Conservation (phyloP, 257 asterid genomes). For the Penstemon davidsonii region DNA sequence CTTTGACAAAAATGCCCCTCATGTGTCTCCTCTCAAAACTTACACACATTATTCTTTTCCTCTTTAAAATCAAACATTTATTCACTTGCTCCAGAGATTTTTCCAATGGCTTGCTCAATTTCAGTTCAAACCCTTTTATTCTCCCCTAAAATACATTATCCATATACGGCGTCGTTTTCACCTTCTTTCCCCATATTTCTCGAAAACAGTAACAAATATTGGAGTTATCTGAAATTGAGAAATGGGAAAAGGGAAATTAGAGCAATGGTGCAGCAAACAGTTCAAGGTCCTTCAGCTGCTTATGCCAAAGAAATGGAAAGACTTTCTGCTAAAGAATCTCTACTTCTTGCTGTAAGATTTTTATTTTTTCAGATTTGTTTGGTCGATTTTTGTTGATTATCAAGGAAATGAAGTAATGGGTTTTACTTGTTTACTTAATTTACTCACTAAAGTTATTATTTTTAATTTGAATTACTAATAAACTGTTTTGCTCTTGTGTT, state of each 20-base stretch:
- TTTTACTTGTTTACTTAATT: constrained; percentile 10
- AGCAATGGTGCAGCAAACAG: constrained; percentile 64
- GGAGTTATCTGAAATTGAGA: constrained; percentile 2
- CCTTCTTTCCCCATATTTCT: constrained; percentile 17
- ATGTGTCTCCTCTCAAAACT: background rate
- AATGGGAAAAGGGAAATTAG: constrained; percentile 17
- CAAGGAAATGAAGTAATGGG: constrained; percentile 14
- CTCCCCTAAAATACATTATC: constrained; percentile 1
- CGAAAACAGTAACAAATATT: constrained; percentile 9
- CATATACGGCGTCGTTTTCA: constrained; percentile 24
- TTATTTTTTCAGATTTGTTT: background rate
- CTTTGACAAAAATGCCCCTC: constrained; percentile 19
- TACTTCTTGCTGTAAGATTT: constrained; percentile 65
- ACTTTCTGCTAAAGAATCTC: constrained; percentile 75
- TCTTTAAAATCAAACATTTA: background rate
- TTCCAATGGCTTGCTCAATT: constrained; percentile 39
- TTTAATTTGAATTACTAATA: no score
- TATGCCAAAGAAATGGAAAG: constrained; percentile 85
- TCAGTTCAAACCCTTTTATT: constrained; percentile 30
- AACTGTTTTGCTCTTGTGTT: no score
- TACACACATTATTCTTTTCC: background rate
- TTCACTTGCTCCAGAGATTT: background rate
- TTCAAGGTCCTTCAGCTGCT: constrained; percentile 67
- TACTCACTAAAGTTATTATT: background rate
- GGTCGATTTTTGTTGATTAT: constrained; percentile 1